A percentile compares a stretch with the other conserved stretches of the same genome.
Conservation (phyloP, 805 yeast genomes). For the Maudiozyma barnettii region DNA sequence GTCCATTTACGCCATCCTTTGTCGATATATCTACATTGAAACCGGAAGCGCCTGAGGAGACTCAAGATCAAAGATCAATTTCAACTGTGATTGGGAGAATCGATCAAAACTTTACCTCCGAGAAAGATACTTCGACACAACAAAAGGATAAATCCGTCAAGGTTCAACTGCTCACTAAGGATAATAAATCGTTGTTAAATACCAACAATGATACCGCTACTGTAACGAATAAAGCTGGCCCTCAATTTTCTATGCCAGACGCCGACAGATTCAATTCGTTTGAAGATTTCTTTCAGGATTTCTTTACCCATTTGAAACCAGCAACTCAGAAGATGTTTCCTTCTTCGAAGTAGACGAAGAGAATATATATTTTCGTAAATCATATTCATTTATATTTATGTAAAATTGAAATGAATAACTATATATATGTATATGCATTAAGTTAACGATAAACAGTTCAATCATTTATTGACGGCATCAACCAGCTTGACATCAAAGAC, state of each 20-base stretch:
- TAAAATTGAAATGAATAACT: neutral
- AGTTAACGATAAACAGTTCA: neutral
- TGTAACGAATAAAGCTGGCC: neutral
- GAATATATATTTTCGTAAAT: no score
- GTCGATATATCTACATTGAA: neutral
- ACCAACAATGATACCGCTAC: neutral
- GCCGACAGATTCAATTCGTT: constrained; percentile 41
- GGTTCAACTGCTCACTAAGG: neutral
- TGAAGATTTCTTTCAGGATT: constrained; percentile 48
- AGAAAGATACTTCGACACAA: neutral
- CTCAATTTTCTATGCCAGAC: constrained; percentile 30
- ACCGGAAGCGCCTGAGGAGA: neutral
- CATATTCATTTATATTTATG: neutral
- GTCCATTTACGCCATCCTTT: constrained; percentile 6
- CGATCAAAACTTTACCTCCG: neutral
- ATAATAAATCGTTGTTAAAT: neutral
- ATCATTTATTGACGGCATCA: constrained; percentile 3
- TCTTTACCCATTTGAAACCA: constrained; percentile 31
- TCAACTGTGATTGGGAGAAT: neutral
- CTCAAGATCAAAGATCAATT: neutral
- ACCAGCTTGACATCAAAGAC: constrained; percentile 27
- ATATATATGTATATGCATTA: neutral
- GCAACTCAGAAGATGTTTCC: constrained; percentile 26
- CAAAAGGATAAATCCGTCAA: neutral
- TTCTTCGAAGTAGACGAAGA: neutral